Evolutionary conservation across 805 yeast species (phyloP), one percentile per base, ranked within the genome.

Genomic region (Torulaspora delbrueckii): DNA sequence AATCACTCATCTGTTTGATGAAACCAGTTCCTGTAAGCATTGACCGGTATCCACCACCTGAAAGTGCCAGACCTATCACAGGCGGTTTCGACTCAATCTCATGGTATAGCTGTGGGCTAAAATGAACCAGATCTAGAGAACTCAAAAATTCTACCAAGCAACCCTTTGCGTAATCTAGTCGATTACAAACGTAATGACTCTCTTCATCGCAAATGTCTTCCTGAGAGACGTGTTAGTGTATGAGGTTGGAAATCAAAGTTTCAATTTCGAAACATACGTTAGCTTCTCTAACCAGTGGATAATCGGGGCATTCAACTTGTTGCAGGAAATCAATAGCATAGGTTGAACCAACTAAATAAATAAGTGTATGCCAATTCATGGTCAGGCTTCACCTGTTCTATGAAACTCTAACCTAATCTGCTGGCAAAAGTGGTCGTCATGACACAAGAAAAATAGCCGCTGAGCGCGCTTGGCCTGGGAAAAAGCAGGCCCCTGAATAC

Each of bases 31-130:
- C 69, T 1, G 53, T 62, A 10, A 63, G 53, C 62, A 69, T 57
- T 0, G 74, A 71, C 35, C 69, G 54, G 46, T 62, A 67, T 26
- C 70, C 73, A 37, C 69, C 69, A 40, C 72, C 66, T 1, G 69
- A 53, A 32, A 63, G 45, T 3, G 74, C 70, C 48, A 70, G 59
- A 31, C 71, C 63, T 37, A 69, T 63, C 13, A 56, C 57, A 1
- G 71, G 73, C 30, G 55, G 56, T 8, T 40, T 37, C 48, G 55
- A 25, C 39, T 37, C 13, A 47, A 40, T 5, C 51, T 47, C n/a
- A 46, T 35, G n/a, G 55, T 48, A 47, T 63, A 67, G 16, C 31
- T 54, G 52, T 4, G 57, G 50, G 37, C 70, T 59, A 28, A 72
- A 64, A 0, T 60, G 63, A 0, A 74, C 70, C n/a, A 69, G 61